phyloP scores from a whole-genome alignment of 768 basidiomycete species.

The Tulasnella sp. region DNA sequence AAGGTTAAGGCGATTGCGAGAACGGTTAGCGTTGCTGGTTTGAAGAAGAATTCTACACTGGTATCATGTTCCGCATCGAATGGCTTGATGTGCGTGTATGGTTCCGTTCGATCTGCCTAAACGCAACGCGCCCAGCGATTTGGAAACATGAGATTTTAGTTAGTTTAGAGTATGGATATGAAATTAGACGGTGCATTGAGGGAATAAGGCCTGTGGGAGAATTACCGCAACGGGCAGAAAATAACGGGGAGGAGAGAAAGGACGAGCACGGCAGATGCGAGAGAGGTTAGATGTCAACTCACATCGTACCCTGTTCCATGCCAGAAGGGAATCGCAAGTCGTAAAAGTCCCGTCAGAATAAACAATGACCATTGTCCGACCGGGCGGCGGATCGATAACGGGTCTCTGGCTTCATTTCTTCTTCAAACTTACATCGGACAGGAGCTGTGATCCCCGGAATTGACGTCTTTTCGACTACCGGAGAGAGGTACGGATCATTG shows the following conservation, averaged over 20 bases:
- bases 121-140: background rate
- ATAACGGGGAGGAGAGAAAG: background rate
- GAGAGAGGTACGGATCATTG: slow-evolving; percentile 39
- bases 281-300: slow-evolving; percentile 19
- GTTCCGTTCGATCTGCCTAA: slow-evolving; percentile 77
- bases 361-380: slow-evolving; percentile 28
- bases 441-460: slow-evolving; percentile 42
- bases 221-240: background rate
- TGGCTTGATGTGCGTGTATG: slow-evolving; percentile 77
- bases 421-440: slow-evolving; percentile 65
- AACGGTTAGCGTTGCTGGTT: slow-evolving; percentile 73
- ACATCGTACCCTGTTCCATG: slow-evolving; percentile 28
- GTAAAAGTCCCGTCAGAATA: background rate
- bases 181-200: slow-evolving; percentile 5
- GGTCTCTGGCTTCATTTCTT: background rate
- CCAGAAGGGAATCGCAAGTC: slow-evolving; percentile 34
- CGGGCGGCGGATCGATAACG: slow-evolving; percentile 12
- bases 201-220: slow-evolving; percentile 20
- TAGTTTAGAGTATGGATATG: background rate
- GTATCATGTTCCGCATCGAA: slow-evolving; percentile 83
- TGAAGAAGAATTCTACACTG: slow-evolving; percentile 87
- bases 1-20: slow-evolving; percentile 60
- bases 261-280: background rate
- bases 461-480: slow-evolving; percentile 20
- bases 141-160: background rate